A percentile compares a stretch with the other conserved stretches of the same genome.
phyloP scores from a whole-genome alignment of 192 early-diverging fungal species.

The Gamsiella multidivaricata region DNA sequence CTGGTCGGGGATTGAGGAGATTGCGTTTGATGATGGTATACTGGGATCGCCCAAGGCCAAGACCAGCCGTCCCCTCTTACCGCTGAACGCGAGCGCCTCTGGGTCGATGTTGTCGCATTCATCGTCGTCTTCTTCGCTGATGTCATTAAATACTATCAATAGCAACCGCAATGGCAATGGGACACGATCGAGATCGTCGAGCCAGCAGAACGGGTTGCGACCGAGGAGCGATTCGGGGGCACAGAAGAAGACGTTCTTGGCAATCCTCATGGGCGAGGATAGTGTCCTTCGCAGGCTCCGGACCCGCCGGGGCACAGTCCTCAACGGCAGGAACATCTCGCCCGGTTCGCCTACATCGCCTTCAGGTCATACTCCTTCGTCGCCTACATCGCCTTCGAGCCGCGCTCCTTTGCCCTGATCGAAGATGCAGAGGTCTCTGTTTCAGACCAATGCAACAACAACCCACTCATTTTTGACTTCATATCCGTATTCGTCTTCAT shows the following conservation, averaged over 20 bases:
- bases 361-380: too few species aligned
- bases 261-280: slow-evolving; percentile 52
- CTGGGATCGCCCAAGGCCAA: slow-evolving; percentile 23
- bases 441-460: too few species aligned
- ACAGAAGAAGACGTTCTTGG: slow-evolving; percentile 40
- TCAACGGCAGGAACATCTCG: slow-evolving; percentile 7
- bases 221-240: slow-evolving; percentile 37
- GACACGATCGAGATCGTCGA: slow-evolving; percentile 14
- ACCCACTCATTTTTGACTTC: too few species aligned
- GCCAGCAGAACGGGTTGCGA: slow-evolving; percentile 11
- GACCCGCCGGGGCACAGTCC: slow-evolving; percentile 13
- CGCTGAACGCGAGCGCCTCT: background rate
- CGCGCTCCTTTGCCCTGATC: too few species aligned
- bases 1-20: slow-evolving; percentile 52
- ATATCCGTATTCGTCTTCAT: too few species aligned
- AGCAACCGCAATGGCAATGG: background rate
- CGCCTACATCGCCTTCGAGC: too few species aligned
- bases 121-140: background rate
- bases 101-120: background rate
- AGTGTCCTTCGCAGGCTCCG: slow-evolving; percentile 26
- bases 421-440: too few species aligned
- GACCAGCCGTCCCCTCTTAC: too few species aligned
- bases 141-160: background rate
- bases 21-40: slow-evolving; percentile 32
- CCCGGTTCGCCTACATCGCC: too few species aligned